A percentile compares a stretch with the other conserved stretches of the same genome.
These are phyloP conservation scores for Sporothrix brunneoviolacea DNA, from an alignment of 2,329 filamentous ascomycete genomes.

Conservation along the genomic window DNA sequence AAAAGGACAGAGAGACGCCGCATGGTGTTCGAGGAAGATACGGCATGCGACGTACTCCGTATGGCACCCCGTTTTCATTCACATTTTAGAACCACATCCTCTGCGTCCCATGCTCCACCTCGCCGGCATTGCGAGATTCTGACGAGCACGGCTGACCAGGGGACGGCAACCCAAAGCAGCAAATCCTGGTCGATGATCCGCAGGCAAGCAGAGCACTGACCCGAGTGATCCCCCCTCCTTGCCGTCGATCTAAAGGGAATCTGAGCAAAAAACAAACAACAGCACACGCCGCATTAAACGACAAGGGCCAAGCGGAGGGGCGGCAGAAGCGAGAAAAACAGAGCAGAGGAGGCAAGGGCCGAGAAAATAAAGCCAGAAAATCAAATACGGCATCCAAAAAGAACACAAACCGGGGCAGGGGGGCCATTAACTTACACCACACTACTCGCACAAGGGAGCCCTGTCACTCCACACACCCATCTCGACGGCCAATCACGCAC, in stretches of 20 bases:
- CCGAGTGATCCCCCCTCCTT: slow-evolving; percentile 7
- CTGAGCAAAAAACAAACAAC: neutral
- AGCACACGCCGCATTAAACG: neutral
- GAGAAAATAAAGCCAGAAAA: neutral
- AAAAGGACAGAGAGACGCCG: neutral
- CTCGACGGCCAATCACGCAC: neutral
- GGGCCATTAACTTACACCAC: slow-evolving; percentile 2
- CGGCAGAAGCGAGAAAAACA: neutral
- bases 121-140: slow-evolving; percentile 10
- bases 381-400: neutral
- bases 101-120: slow-evolving; percentile 1
- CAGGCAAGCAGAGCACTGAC: slow-evolving; percentile 6
- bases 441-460: slow-evolving; percentile 4
- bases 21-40: too few species aligned
- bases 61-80: too few species aligned
- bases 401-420: neutral
- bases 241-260: slow-evolving; percentile 9
- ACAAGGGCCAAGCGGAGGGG: neutral
- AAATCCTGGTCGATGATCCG: slow-evolving; percentile 13
- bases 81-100: too few species aligned
- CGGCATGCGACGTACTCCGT: too few species aligned
- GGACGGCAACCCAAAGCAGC: neutral
- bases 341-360: neutral
- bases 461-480: slow-evolving; percentile 1
- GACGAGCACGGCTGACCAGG: slow-evolving; percentile 5